Base-by-base conservation (phyloP, 2,329 filamentous ascomycete genomes). In the Pezizomycotina sp. region DNA sequence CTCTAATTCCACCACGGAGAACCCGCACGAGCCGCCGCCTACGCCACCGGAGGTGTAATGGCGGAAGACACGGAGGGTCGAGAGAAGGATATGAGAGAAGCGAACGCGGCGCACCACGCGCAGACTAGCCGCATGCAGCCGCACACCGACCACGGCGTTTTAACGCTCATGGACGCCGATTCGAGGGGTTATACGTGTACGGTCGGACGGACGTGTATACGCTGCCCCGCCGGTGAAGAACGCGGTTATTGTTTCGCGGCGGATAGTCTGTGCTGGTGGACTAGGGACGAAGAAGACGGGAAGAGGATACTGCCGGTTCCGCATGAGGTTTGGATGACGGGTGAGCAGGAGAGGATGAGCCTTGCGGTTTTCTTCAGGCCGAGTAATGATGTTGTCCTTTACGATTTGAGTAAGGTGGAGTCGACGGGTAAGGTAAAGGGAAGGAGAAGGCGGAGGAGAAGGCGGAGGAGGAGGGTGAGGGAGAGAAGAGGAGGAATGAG, bases 291-390 rank as follows among this genome's bases (percentile, higher is more conserved):
- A 29, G 39, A 5, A 37, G 29, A 5, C n/a, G 36, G 36, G 6
- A 21, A 31, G 6, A 44, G 36, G 1, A 34, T 44, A 8, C 19
- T 44, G 15, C 41, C 41, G 6, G 40, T 34, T 1, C 36, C 40
- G 5, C 41, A 44, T 28, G 41, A 36, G 1, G 41, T 44, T 6
- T 36, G 39, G 9, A 24, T 44, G 1, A 39, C 34, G 16, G 41
- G 27, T 12, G 18, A 16, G 3, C 25, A 20, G 33, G 41, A 44
- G 21, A 24, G 41, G 27, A 40, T 34, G 16, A 40, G 36, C 8
- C 33, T 44, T 15, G 41, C 41, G 16, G 41, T 44, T 15, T 44
- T 44, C 35, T 31, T 44, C 15, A 26, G 41, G 18, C 41, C 41
- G 10, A 33, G 26, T 29, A 36, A 28, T 20, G 36, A 44, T 2